Evolutionary conservation across 345 rosid genomes (phyloP).

Genomic region (Syzygium grande): DNA sequence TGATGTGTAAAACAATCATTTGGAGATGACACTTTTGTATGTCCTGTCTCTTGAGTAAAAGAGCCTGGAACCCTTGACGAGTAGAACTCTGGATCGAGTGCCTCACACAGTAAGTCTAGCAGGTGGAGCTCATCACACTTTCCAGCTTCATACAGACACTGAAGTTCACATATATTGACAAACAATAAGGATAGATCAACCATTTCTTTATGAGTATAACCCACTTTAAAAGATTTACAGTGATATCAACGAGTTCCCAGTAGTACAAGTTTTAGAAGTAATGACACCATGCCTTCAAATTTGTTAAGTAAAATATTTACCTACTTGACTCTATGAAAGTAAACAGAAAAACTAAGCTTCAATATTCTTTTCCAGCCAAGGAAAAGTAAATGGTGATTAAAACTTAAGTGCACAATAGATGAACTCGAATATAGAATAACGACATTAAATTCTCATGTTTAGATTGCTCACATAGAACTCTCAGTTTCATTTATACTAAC

Average conservation of each 20-base stretch:
- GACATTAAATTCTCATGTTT: not conserved
- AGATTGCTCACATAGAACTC: not conserved
- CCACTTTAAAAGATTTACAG: not conserved
- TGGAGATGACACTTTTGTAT: conserved; percentile 12
- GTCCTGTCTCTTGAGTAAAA: conserved; percentile 4
- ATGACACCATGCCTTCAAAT: not conserved
- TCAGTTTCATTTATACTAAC: not conserved
- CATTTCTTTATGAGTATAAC: not conserved
- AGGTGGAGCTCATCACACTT: conserved; percentile 48
- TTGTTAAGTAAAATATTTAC: not conserved
- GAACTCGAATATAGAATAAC: not conserved
- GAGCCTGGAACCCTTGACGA: conserved; percentile 18
- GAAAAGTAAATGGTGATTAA: not conserved
- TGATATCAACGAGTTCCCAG: not conserved
- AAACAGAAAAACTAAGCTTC: not conserved
- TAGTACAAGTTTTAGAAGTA: not conserved
- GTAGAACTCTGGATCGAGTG: conserved; percentile 61
- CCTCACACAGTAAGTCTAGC: conserved; percentile 80
- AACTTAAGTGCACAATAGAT: not conserved
- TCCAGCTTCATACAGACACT: conserved; percentile 77
- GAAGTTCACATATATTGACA: conserved; percentile 7
- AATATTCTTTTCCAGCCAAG: not conserved
- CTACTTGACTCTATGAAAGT: not conserved
- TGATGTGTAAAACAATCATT: conserved; percentile 1
- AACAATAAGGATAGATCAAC: not conserved